phyloP scores from a whole-genome alignment of 2,329 filamentous ascomycete species.

The Ophiostoma fasciatum region DNA sequence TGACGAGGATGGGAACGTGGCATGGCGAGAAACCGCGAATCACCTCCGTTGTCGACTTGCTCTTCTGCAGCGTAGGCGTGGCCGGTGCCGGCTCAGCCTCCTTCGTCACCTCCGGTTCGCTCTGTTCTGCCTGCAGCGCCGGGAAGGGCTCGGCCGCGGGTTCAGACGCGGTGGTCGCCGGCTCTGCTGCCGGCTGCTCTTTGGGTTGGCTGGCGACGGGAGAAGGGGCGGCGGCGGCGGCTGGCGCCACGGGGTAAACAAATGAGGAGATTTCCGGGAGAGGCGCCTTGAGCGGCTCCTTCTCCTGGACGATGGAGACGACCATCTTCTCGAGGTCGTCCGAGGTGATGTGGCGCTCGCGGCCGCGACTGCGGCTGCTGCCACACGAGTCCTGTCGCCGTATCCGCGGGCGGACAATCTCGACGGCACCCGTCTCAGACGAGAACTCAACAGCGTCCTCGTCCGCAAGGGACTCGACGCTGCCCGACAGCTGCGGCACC shows the following conservation, averaged over 20 bases:
- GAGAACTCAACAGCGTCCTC: conserved; percentile 49
- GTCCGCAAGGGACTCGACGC: conserved; percentile 59
- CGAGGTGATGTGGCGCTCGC: conserved; percentile 82
- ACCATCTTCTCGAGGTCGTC: conserved; percentile 90
- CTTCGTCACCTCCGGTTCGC: background rate
- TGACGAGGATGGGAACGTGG: conserved; percentile 38
- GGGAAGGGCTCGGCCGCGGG: conserved; percentile 5
- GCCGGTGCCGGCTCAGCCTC: background rate
- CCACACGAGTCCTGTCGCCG: conserved; percentile 57
- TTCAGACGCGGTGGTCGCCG: too few species aligned
- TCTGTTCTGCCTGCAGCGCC: background rate
- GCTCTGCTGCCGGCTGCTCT: background rate
- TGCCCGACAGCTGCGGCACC: conserved; percentile 60
- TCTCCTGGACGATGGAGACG: conserved; percentile 80
- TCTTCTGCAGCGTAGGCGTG: conserved; percentile 5
- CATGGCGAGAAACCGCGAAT: conserved; percentile 78
- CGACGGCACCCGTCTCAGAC: conserved; percentile 36
- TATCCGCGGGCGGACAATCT: conserved; percentile 52
- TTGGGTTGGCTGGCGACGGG: conserved; percentile 9
- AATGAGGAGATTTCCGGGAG: conserved; percentile 28
- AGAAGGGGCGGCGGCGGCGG: too few species aligned
- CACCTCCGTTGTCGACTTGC: conserved; percentile 37
- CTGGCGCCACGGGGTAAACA: background rate
- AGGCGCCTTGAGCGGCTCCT: conserved; percentile 47
- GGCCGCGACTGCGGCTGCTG: conserved; percentile 55